phyloP scores from a whole-genome alignment of 2,329 filamentous ascomycete genomes.

The Aspergillus sp. region DNA sequence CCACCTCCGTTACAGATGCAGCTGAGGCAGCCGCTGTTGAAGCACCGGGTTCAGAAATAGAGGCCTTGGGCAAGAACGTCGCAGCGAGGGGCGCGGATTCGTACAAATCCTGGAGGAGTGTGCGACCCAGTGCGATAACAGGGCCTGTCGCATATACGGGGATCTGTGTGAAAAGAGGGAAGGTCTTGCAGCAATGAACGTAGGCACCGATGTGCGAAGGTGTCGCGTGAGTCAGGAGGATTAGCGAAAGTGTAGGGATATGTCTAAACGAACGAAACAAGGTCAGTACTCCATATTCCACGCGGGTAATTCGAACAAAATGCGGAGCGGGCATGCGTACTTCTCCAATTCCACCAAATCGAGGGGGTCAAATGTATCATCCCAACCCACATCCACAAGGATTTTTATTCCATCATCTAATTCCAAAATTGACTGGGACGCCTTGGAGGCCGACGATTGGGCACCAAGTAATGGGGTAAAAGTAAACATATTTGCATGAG shows the following conservation, averaged over 20 bases:
- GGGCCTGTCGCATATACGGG: constrained; percentile 93
- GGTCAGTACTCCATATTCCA: not conserved
- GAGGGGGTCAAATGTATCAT: constrained; percentile 80
- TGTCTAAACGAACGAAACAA: constrained; percentile 57
- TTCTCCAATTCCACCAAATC: constrained; percentile 88
- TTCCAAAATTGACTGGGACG: constrained; percentile 93
- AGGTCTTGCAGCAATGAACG: constrained; percentile 95
- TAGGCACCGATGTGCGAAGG: constrained; percentile 88
- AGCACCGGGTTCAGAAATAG: constrained; percentile 60
- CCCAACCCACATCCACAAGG: constrained; percentile 93
- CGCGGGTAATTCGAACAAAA: not conserved
- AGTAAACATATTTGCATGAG: constrained; percentile 72
- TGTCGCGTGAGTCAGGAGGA: constrained; percentile 93
- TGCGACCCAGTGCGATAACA: constrained; percentile 88
- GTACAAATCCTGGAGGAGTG: constrained; percentile 88
- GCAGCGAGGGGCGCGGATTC: constrained; percentile 83
- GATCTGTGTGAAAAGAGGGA: constrained; percentile 86
- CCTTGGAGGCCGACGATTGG: constrained; percentile 73
- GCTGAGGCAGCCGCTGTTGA: constrained; percentile 45
- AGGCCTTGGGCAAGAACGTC: constrained; percentile 72
- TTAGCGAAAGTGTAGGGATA: constrained; percentile 85
- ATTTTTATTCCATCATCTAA: constrained; percentile 96
- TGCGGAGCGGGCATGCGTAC: constrained; percentile 50
- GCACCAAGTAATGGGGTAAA: constrained; percentile 92
- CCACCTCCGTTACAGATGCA: constrained; percentile 27